Conservation (phyloP, 1,139 yeast species). For the Debaryomyces robertsiae region DNA sequence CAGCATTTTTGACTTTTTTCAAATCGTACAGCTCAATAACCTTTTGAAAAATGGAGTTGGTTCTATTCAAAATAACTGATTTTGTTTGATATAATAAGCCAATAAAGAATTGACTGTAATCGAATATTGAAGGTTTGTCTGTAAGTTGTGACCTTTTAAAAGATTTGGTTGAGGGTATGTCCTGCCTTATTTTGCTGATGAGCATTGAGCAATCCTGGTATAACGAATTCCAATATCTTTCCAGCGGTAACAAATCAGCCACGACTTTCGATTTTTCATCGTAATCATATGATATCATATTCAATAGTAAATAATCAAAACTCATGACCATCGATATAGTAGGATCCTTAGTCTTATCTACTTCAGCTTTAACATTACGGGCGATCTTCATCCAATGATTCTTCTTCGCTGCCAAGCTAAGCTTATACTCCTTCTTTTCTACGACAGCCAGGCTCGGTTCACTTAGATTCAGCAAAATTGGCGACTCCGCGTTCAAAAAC, state of each 20-base stretch:
- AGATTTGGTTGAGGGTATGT: conserved; percentile 16
- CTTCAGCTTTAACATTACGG: conserved; percentile 27
- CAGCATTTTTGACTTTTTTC: conserved; percentile 16
- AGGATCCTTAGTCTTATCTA: conserved; percentile 27
- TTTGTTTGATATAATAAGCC: conserved; percentile 35
- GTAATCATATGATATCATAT: conserved; percentile 35
- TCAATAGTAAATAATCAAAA: conserved; percentile 35
- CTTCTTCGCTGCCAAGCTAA: conserved; percentile 5
- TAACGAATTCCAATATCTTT: conserved; percentile 38
- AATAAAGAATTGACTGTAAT: conserved; percentile 29
- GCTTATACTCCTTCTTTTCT: conserved; percentile 6
- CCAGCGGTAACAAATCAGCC: conserved; percentile 31
- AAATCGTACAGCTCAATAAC: conserved; percentile 28
- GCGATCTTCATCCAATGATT: conserved; percentile 34
- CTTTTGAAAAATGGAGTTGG: conserved; percentile 29
- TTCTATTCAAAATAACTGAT: conserved; percentile 33
- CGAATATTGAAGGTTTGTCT: conserved; percentile 23
- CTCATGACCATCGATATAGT: conserved; percentile 29
- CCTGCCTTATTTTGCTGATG: conserved; percentile 16
- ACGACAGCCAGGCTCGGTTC: not conserved
- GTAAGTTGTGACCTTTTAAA: conserved; percentile 17
- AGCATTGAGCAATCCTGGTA: conserved; percentile 29
- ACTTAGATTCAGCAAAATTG: conserved; percentile 9
- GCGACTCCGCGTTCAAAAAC: conserved; percentile 12
- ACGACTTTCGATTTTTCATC: conserved; percentile 37